phyloP scores from a whole-genome alignment of 257 asterid genomes.

The Scutellaria galericulata region DNA sequence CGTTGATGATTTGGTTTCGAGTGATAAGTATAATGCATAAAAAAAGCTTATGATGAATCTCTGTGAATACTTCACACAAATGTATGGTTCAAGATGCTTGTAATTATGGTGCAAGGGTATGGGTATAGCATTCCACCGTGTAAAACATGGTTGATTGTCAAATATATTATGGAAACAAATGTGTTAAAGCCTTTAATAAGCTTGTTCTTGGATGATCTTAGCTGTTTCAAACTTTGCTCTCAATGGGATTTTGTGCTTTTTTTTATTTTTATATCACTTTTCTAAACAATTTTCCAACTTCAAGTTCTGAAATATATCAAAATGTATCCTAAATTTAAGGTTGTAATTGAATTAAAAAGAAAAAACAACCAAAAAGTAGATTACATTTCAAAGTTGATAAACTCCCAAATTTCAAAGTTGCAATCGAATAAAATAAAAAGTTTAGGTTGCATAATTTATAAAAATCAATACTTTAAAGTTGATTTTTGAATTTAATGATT shows the following conservation, averaged over 20 bases:
- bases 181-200: constrained; percentile 14
- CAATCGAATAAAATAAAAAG: no score
- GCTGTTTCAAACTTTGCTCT: neutral
- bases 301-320: no score
- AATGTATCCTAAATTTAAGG: no score
- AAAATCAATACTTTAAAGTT: no score
- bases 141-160: neutral
- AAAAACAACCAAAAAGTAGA: no score
- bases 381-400: no score
- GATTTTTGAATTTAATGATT: no score
- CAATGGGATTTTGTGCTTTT: neutral
- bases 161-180: neutral
- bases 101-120: neutral
- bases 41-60: neutral
- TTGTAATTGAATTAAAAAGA: no score
- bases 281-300: no score
- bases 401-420: no score
- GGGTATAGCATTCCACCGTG: neutral
- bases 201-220: constrained; percentile 13
- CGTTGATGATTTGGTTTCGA: constrained; percentile 34
- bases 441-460: no score
- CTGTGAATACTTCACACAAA: neutral
- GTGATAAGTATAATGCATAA: neutral
- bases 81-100: neutral
- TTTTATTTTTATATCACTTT: no score